Evolutionary conservation across 1,284 basidiomycete genomes (phyloP).

Genomic region (Vanrija humicola): DNA sequence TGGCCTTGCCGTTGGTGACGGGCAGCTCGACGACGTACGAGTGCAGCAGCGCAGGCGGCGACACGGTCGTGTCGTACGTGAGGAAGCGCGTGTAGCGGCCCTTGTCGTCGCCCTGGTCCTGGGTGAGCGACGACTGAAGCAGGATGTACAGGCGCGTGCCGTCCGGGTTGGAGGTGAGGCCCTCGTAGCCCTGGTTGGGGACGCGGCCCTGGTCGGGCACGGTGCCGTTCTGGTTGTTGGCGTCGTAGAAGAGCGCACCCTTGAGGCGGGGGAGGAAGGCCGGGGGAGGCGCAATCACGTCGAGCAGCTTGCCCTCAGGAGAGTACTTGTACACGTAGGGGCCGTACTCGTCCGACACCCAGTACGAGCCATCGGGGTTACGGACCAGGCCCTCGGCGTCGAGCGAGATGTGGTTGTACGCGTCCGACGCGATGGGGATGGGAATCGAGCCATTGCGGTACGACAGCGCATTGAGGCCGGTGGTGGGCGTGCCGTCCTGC

Average conservation of each 20-base stretch:
- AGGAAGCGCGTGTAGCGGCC: constrained; percentile 33
- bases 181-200: constrained; percentile 54
- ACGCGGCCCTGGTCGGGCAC: constrained; percentile 56
- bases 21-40: constrained; percentile 41
- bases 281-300: constrained; percentile 60
- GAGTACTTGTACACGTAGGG: constrained; percentile 62
- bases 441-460: constrained; percentile 44
- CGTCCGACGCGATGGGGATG: constrained; percentile 28
- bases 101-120: constrained; percentile 27
- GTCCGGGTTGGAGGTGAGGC: constrained; percentile 35
- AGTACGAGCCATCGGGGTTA: constrained; percentile 60
- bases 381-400: constrained; percentile 63
- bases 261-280: constrained; percentile 55
- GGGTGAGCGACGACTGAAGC: constrained; percentile 36
- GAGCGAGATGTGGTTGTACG: constrained; percentile 55
- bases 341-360: constrained; percentile 66
- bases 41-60: constrained; percentile 19
- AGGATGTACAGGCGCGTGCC: constrained; percentile 40
- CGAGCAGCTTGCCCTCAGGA: constrained; percentile 53
- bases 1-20: constrained; percentile 37
- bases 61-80: constrained; percentile 28
- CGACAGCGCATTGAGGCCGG: constrained; percentile 59
- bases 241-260: constrained; percentile 57
- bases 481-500: constrained; percentile 53
- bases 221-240: constrained; percentile 30